Evolutionary conservation across 352 stramenopile genomes (phyloP).

Genomic region (Phytophthora pluvialis): DNA sequence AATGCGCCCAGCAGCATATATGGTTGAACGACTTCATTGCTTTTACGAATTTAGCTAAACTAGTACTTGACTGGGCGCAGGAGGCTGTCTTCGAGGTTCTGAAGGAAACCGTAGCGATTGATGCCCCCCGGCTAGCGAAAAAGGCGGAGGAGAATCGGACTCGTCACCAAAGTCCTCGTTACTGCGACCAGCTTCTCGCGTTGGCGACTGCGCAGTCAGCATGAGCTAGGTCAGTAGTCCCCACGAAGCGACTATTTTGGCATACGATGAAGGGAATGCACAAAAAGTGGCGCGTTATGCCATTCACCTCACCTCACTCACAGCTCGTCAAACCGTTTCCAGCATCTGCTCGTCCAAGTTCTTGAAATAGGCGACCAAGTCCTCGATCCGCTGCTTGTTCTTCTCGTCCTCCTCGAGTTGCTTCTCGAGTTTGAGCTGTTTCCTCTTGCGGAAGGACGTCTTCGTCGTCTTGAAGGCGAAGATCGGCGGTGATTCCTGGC

Average conservation of each 20-base stretch:
- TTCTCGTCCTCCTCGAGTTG: conserved; percentile 44
- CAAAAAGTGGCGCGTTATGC: neutral
- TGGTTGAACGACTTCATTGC: neutral
- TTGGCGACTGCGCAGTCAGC: conserved; percentile 43
- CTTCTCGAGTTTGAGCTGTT: conserved; percentile 44
- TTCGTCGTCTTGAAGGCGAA: conserved; percentile 60
- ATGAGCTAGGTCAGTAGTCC: conserved; percentile 23
- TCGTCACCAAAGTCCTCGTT: conserved; percentile 73
- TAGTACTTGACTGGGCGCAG: conserved; percentile 35
- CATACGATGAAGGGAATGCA: conserved; percentile 10
- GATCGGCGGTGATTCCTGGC: conserved; percentile 54
- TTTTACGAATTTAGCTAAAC: conserved; percentile 6
- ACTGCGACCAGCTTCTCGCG: conserved; percentile 72
- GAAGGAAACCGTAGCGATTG: conserved; percentile 66
- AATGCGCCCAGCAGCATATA: neutral
- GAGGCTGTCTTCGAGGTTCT: conserved; percentile 75
- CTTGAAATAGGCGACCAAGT: conserved; percentile 70
- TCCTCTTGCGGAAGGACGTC: conserved; percentile 55
- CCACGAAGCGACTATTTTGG: conserved; percentile 8
- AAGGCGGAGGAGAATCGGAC: conserved; percentile 79
- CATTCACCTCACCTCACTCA: conserved; percentile 2
- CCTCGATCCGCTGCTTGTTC: conserved; percentile 57
- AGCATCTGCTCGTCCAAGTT: conserved; percentile 63
- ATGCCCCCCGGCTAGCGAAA: conserved; percentile 62
- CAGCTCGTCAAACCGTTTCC: conserved; percentile 41